Evolutionary conservation across 352 stramenopile genomes (phyloP).

Genomic region (Pseudoperonospora humuli): DNA sequence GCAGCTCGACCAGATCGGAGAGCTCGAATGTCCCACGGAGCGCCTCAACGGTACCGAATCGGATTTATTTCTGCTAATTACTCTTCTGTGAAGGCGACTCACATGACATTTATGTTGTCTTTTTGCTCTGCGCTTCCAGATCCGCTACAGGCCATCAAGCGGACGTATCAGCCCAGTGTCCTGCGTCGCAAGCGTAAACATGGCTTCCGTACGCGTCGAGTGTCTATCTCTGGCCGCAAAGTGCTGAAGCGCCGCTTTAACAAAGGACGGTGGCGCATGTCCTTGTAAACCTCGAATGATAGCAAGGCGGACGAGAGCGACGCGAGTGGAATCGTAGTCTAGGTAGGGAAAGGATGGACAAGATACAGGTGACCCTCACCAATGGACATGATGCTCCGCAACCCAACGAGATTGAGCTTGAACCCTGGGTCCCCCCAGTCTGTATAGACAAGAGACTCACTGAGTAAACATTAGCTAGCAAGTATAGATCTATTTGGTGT

Average conservation of each 20-base stretch:
- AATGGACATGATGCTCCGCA: too few relatives aligned
- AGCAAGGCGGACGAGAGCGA: slow-evolving; percentile 6
- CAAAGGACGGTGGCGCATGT: slow-evolving; percentile 83
- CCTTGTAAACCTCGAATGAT: slow-evolving; percentile 36
- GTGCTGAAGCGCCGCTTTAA: slow-evolving; percentile 71
- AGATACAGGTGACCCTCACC: slow-evolving; percentile 4
- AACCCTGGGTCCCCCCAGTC: background rate
- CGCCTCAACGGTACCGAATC: slow-evolving; percentile 28
- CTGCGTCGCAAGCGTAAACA: slow-evolving; percentile 83
- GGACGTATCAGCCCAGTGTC: slow-evolving; percentile 82
- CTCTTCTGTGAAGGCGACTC: background rate
- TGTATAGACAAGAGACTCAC: slow-evolving; percentile 16
- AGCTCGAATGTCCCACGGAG: slow-evolving; percentile 41
- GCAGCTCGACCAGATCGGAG: slow-evolving; percentile 24
- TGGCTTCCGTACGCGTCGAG: slow-evolving; percentile 68
- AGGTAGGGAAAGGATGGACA: slow-evolving; percentile 4
- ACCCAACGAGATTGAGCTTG: background rate
- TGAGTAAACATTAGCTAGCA: slow-evolving; percentile 18
- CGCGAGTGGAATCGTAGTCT: slow-evolving; percentile 6
- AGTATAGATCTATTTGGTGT: slow-evolving; percentile 9
- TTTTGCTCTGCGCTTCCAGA: slow-evolving; percentile 24
- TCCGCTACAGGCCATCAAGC: slow-evolving; percentile 70
- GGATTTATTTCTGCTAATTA: background rate
- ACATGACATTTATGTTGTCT: background rate
- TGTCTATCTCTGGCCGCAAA: slow-evolving; percentile 73